Evolutionary conservation across 345 rosid species (phyloP).

Genomic region (Nephelium lappaceum): DNA sequence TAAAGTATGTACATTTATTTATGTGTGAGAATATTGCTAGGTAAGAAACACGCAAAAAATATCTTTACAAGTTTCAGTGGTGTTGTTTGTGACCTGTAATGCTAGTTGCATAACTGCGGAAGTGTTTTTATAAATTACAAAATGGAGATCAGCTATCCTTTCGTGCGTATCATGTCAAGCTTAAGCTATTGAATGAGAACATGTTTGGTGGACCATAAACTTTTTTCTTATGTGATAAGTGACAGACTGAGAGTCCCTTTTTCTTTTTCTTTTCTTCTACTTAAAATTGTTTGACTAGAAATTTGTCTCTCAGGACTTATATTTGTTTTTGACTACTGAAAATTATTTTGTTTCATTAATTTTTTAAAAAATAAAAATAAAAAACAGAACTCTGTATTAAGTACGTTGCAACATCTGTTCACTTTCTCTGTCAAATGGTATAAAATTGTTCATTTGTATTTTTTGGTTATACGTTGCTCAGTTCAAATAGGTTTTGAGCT

Average conservation of each 20-base stretch:
- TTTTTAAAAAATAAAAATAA: not conserved
- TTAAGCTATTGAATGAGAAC: not conserved
- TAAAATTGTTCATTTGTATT: not conserved
- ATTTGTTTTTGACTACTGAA: not conserved
- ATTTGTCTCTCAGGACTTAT: not conserved
- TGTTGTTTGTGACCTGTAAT: not conserved
- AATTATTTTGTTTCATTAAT: not conserved
- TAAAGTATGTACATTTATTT: not conserved
- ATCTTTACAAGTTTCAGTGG: not conserved
- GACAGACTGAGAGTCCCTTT: not conserved
- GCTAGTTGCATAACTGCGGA: not conserved
- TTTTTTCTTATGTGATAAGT: not conserved
- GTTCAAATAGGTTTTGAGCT: not conserved
- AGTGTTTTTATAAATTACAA: constrained; percentile 1
- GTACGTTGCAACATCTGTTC: not conserved
- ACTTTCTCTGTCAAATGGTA: not conserved
- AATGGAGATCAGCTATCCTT: not conserved
- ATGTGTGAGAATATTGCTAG: not conserved
- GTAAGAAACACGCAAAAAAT: not conserved
- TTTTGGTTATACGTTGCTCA: not conserved
- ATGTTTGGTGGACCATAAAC: not conserved
- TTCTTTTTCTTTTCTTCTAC: not conserved
- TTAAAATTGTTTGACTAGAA: not conserved
- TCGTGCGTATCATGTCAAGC: not conserved
- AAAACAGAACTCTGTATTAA: not conserved